Evolutionary conservation across 1,284 basidiomycete genomes (phyloP), one percentile per base, ranked within the genome.

Genomic region (Violaceomyces palustris): DNA sequence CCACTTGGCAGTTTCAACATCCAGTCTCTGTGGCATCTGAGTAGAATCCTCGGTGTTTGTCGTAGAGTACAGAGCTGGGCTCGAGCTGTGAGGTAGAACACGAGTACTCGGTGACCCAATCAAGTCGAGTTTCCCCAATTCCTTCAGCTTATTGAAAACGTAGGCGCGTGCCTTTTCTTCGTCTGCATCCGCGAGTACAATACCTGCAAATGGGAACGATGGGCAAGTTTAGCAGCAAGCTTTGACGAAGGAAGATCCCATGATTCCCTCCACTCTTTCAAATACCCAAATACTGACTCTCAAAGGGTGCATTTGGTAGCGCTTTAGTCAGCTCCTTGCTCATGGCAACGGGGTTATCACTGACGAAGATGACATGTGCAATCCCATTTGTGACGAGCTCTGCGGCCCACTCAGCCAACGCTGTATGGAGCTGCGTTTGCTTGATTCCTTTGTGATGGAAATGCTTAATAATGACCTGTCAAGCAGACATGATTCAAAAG

Each of bases 291-390:
- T n/a, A n/a, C n/a, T n/a, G n/a, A 2, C 80, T 76, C 61, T 84
- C 83, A 33, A 96, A 79, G 1, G 93, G 87, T 69, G 87, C 89
- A 8, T 87, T 83, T 0, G 88, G 88, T 6, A 97, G 78, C 3
- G 89, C 92, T 78, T 85, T 86, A 0, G 88, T 83, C 8, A 97
- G 76, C 19, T 82, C 79, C 73, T 92, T 96, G 1, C 83, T 46
- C 59, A 62, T 80, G 41, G 90, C 86, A 57, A 91, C 88, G 19
- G 86, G 82, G 61, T 91, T 91, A 70, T 97, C 89, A 60, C 87
- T 88, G 26, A 92, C 78, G 33, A 97, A 83, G 35, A 98, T 79
- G 30, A 96, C 90, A 73, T 98, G 93, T 0, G 93, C 93, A 42
- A 89, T 78, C 82, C 82, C 50, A 5, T 39, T 53, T 14, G 54